phyloP scores from a whole-genome alignment of 257 asterid genomes.

The Primulina tabacum region DNA sequence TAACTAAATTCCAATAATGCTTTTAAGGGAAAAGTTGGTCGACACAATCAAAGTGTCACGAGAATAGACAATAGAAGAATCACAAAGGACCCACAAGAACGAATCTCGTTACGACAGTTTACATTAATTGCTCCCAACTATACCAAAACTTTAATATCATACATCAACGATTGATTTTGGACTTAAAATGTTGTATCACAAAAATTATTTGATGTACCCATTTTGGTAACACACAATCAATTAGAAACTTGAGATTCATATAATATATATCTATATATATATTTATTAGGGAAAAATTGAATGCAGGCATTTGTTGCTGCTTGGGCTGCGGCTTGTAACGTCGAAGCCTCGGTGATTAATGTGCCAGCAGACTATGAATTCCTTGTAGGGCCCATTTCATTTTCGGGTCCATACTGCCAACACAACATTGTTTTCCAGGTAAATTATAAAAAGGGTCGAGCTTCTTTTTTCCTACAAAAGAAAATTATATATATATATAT shows the following conservation, averaged over 20 bases:
- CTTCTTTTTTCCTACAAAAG: too few relatives aligned
- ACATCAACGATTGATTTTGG: too few relatives aligned
- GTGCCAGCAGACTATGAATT: constrained; percentile 62
- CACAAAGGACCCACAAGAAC: constrained; percentile 38
- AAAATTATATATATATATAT: too few relatives aligned
- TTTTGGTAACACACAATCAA: too few relatives aligned
- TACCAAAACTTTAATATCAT: too few relatives aligned
- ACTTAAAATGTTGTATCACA: too few relatives aligned
- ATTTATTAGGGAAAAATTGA: neutral
- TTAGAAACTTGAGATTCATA: too few relatives aligned
- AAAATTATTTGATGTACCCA: too few relatives aligned
- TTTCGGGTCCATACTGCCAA: constrained; percentile 90
- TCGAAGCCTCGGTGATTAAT: constrained; percentile 56
- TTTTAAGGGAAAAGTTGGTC: constrained; percentile 7
- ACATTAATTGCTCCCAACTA: too few relatives aligned
- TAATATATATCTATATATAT: too few relatives aligned
- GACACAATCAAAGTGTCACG: constrained; percentile 35
- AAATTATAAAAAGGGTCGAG: neutral
- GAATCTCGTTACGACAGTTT: constrained; percentile 33
- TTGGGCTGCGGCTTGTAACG: constrained; percentile 85
- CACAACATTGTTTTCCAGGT: constrained; percentile 92
- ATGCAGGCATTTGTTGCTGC: constrained; percentile 85
- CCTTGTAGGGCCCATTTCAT: constrained; percentile 85
- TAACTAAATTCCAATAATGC: neutral
- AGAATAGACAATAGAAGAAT: constrained; percentile 28